Evolutionary conservation across 495 filamentous ascomycete genomes (phyloP), one percentile per base, ranked within the genome.

Genomic region (Parathielavia appendiculata): DNA sequence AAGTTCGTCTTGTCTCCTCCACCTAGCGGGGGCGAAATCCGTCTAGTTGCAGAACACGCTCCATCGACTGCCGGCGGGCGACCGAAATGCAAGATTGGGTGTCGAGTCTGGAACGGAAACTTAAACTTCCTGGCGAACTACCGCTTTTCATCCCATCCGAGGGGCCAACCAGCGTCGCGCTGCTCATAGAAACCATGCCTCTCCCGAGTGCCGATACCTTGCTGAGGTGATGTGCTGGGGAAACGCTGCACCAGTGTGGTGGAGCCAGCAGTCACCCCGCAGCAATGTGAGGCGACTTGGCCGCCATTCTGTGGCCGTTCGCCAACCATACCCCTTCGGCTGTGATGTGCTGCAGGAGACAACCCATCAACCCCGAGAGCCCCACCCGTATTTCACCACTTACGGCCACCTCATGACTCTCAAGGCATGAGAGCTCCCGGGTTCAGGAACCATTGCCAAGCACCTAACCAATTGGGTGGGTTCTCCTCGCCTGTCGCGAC

Each of bases 201-300:
- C 32, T 47, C 38, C 49, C 41, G 40, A 52, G 19, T 40, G 34
- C 52, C 52, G 40, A 54, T 44, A 45, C n/a, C 40, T 35, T 16
- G 26, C 13, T 16, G 41, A 44, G 16, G 40, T 45, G 52, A 41
- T 45, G 26, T 14, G 5, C 30, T 40, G 23, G 20, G n/a, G 16
- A 19, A 5, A 52, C 49, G 13, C 34, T 39, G 35, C 17, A 43
- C 54, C 46, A 39, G 45, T 55, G 35, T 22, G 39, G 46, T 51
- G 46, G 23, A 47, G 40, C 49, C 56, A 58, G 43, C 56, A 36
- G 30, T 53, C 47, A 53, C 57, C 41, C n/a, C 61, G 54, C 60
- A 64, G 60, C 43, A 58, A 58, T 62, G 64, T 62, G 60, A 63
- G 67, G 65, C 64, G 58, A 69, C 68, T 65, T 71, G 68, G 63